A percentile compares a stretch with the other conserved stretches of the same genome.
These are phyloP conservation scores for Didymella arachidicola DNA, from an alignment of 2,329 filamentous ascomycete species.

Conservation along the genomic window DNA sequence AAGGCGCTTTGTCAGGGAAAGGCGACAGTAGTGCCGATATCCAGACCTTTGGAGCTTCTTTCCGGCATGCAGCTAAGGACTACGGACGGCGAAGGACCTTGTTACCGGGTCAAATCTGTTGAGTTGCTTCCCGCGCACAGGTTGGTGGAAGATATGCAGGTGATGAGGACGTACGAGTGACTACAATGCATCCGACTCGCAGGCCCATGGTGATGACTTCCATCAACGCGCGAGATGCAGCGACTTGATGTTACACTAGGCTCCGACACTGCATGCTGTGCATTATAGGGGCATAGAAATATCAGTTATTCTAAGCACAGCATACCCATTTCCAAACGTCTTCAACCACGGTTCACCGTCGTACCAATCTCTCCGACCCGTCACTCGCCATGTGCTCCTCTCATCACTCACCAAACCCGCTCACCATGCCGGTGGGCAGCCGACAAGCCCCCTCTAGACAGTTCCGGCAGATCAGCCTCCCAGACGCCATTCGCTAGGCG, in stretches of 20 bases:
- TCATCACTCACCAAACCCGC: conserved; percentile 5
- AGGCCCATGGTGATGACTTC: background rate
- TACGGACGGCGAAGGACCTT: conserved; percentile 18
- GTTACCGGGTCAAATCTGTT: conserved; percentile 13
- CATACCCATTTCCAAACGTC: conserved; percentile 4
- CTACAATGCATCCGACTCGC: background rate
- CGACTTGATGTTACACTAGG: background rate
- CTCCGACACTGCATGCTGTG: background rate
- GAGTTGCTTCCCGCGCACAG: background rate
- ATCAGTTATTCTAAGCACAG: background rate
- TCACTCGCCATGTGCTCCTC: conserved; percentile 3
- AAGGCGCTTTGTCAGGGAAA: conserved; percentile 3
- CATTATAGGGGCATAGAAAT: conserved; percentile 5
- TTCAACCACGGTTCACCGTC: conserved; percentile 8
- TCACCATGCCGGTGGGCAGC: background rate
- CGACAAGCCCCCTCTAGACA: conserved; percentile 1
- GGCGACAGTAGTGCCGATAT: background rate
- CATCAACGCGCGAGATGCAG: background rate
- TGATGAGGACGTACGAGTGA: conserved; percentile 1
- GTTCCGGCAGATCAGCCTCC: background rate
- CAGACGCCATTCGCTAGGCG: conserved; percentile 12
- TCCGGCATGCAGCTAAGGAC: conserved; percentile 12
- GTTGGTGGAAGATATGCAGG: background rate
- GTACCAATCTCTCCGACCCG: conserved; percentile 3
- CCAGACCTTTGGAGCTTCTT: conserved; percentile 7